Evolutionary conservation across 345 rosid genomes (phyloP).

Genomic region (Citrus reticulata): DNA sequence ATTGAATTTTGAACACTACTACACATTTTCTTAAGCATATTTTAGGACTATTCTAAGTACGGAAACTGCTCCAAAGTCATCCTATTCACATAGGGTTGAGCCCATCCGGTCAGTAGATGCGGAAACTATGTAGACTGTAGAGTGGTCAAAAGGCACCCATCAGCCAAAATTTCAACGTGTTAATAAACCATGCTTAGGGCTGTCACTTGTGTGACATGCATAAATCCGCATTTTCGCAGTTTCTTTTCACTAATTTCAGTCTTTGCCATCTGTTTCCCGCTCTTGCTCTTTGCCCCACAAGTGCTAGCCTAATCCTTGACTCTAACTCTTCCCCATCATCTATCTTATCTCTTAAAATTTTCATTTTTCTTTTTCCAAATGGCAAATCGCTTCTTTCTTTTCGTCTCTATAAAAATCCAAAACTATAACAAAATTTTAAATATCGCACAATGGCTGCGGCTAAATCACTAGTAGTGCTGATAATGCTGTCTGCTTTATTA

Average conservation of each 20-base stretch:
- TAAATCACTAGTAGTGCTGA: not conserved
- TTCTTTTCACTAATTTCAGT: not conserved
- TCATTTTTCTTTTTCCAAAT: not conserved
- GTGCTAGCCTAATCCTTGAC: not conserved
- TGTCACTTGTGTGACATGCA: slow-evolving; percentile 6
- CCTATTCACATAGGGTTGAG: not conserved
- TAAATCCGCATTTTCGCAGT: not conserved
- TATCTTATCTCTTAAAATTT: not conserved
- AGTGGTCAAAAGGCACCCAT: not conserved
- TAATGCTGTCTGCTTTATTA: not conserved
- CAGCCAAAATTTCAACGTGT: not conserved
- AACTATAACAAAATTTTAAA: not conserved
- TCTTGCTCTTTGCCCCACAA: not conserved
- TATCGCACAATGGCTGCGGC: not conserved
- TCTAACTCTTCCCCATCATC: not conserved
- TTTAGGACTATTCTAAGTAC: no score
- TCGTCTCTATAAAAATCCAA: not conserved
- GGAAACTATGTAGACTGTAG: no score
- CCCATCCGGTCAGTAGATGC: not conserved
- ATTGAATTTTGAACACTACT: no score
- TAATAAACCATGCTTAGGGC: not conserved
- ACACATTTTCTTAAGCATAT: no score
- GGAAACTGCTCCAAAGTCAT: not conserved
- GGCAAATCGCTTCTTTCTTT: not conserved
- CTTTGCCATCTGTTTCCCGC: slow-evolving; percentile 1